Base-by-base conservation (phyloP, 179 eudicot genomes). In the Corrigiola litoralis region DNA sequence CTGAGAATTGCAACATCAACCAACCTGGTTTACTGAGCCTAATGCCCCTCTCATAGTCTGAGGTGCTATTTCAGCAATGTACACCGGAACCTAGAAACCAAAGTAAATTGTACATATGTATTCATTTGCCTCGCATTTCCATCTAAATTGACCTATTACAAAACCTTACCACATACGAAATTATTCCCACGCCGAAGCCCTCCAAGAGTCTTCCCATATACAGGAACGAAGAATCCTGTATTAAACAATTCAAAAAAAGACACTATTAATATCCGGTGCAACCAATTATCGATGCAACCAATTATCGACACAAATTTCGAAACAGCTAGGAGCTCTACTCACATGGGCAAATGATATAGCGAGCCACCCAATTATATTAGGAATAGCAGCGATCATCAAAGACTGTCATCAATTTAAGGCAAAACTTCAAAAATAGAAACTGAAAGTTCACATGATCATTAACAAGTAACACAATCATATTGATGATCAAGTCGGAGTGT, bases 61-160 rank as follows among this genome's bases (percentile, higher is more conserved):
- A 42, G 99, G 97, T n/a, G 99, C 89, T 71, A 94, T 88, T 80
- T 94, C 99, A 46, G 96, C 96, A 74, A 94, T 94, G 76, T 94
- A 94, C 44, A 94, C 96, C 14, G 99, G 99, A 70, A 94, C 99
- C 99, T 94, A 73, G 18, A 77, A 49, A 56, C 32, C 16, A 38
- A 21, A 65, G 36, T 54, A 13, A 25, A 9, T 40, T 29, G 56
- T 25, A 42, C 18, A 52, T 67, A 18, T 47, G 55, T 38, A 45
- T 9, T 56, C 25, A 31, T 8, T 50, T 63, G 53, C 32, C 21
- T 17, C 11, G 48, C 42, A 55, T 27, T 10, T 63, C 4, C 38
- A 33, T 18, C 20, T 29, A 14, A 55, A 36, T 24, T n/a, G 18
- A 66, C 24, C 23, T 61, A 60, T n/a, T n/a, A 62, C 18, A 57